Base-by-base conservation (phyloP, 176 grass and related monocot genomes). In the Themeda triandra region DNA sequence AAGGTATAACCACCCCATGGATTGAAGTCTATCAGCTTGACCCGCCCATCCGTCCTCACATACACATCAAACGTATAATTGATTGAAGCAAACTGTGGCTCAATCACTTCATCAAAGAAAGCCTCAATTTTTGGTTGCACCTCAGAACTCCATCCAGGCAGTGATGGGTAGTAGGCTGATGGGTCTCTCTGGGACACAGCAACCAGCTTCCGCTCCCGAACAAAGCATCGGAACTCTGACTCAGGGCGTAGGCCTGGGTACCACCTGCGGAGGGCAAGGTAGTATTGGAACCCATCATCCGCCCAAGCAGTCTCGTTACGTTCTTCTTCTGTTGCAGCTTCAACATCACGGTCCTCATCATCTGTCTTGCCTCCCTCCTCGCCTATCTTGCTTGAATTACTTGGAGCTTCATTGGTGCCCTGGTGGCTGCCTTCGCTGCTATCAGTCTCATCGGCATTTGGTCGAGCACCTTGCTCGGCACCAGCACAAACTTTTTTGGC, bases 141-240 rank as follows among this genome's bases (percentile, higher is more conserved):
- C 75, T 90, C 84, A 28, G 69, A 70, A 11, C 75, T 83, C 89
- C 89, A 90, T 32, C 60, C 75, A 40, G 80, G 74, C 15, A 98
- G 77, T 6, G 91, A 89, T 44, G 91, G 91, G 60, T 98, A 94
- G 82, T 93, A 98, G 15, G 91, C 93, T 36, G 91, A 95, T 18
- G 92, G 83, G 5, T 98, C 93, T 66, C 93, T 84, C 83, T 98
- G 93, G 68, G 91, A 95, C 24, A 94, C 44, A 21, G 83, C 89
- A 2, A 95, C 53, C n/a, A 98, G 89, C 30, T 60, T 81, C 23
- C 30, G 45, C 33, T 12, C 71, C 72, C 78, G 14, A 28, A 90
- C 96, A n/a, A 98, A 98, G 64, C 96, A 98, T 4, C 96, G 91
- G 53, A 98, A 98, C 86, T 98, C 96, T 14, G 89, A 95, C 73